Conservation (phyloP, 2,329 filamentous ascomycete species). For the Alternaria postmessia region DNA sequence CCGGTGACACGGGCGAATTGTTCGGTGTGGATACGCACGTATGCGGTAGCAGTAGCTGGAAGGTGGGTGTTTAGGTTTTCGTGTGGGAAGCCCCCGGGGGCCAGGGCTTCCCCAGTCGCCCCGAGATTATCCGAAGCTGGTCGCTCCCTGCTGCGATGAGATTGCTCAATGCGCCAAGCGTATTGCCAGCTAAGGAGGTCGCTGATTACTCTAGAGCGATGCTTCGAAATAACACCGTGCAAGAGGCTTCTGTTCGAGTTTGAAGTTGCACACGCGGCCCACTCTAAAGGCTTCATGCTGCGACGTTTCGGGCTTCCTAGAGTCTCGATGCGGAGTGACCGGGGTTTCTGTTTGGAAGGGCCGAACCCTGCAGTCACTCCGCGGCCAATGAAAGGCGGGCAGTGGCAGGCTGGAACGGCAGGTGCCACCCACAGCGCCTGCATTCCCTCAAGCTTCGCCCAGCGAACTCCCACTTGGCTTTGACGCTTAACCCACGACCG, state of each 20-base stretch:
- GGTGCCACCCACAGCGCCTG: constrained; percentile 23
- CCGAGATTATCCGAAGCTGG: constrained; percentile 5
- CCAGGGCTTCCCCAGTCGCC: neutral
- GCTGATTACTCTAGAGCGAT: neutral
- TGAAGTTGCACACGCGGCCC: constrained; percentile 1
- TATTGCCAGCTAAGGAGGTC: neutral
- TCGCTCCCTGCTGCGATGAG: neutral
- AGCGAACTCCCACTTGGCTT: constrained; percentile 37
- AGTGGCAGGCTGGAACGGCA: constrained; percentile 15
- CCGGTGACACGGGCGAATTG: neutral
- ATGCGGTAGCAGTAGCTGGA: neutral
- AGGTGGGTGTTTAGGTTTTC: neutral
- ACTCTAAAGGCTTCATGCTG: constrained; percentile 4
- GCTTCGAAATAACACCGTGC: neutral
- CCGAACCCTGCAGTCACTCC: constrained; percentile 7
- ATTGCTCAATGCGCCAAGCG: neutral
- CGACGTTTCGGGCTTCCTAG: constrained; percentile 10
- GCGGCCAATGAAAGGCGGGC: constrained; percentile 1
- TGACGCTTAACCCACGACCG: constrained; percentile 30
- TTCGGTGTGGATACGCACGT: neutral
- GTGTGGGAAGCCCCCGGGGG: neutral
- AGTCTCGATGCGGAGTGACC: constrained; percentile 4
- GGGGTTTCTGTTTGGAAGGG: constrained; percentile 8
- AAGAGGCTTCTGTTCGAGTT: neutral
- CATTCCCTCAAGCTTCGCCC: constrained; percentile 21